Evolutionary conservation across 2,329 filamentous ascomycete genomes (phyloP).

Genomic region (Epichloe festucae): DNA sequence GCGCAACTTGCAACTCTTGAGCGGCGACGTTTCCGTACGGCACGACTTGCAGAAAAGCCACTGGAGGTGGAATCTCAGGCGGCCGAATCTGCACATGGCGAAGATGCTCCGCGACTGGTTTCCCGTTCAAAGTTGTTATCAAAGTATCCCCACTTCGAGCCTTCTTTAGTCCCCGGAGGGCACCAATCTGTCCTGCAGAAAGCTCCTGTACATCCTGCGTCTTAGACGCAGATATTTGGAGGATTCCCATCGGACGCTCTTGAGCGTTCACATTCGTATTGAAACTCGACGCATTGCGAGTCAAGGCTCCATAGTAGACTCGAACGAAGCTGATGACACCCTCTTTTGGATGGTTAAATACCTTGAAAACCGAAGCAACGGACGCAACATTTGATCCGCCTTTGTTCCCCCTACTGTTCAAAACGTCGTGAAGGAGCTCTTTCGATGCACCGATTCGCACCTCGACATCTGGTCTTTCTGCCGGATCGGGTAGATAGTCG

Average conservation of each 20-base stretch:
- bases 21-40: conserved; percentile 65
- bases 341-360: conserved; percentile 74
- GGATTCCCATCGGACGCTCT: conserved; percentile 66
- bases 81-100: conserved; percentile 72
- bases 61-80: conserved; percentile 79
- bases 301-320: conserved; percentile 74
- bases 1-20: conserved; percentile 62
- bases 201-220: conserved; percentile 75
- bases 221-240: conserved; percentile 84
- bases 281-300: conserved; percentile 63
- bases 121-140: conserved; percentile 52
- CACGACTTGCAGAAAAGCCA: conserved; percentile 93
- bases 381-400: conserved; percentile 26
- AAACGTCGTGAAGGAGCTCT: conserved; percentile 21
- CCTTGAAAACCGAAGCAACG: conserved; percentile 75
- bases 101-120: conserved; percentile 53
- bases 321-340: conserved; percentile 86
- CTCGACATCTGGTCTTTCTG: conserved; percentile 66
- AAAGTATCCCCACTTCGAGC: conserved; percentile 92
- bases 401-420: conserved; percentile 26
- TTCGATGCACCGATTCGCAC: conserved; percentile 53
- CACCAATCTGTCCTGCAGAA: conserved; percentile 80
- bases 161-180: conserved; percentile 78
- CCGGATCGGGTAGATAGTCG: conserved; percentile 74
- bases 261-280: conserved; percentile 74